Conservation (phyloP, 2,329 filamentous ascomycete species). For the Exophiala viscosa region DNA sequence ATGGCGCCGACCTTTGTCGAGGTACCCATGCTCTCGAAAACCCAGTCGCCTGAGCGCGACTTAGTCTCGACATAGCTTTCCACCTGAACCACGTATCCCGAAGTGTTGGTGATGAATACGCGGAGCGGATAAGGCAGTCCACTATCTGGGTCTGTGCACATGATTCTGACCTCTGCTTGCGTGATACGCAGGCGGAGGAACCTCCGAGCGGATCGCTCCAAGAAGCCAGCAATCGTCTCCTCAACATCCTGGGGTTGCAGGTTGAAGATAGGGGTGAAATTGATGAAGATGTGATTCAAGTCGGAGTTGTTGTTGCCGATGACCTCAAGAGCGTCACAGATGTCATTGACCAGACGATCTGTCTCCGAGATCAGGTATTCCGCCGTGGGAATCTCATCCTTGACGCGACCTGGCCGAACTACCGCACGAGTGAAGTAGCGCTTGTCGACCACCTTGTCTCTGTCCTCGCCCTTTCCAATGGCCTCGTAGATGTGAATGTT, state of each 20-base stretch:
- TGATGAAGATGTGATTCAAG: constrained; percentile 99
- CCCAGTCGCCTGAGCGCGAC: constrained; percentile 95
- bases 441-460: constrained; percentile 68
- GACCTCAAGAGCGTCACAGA: constrained; percentile 94
- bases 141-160: constrained; percentile 85
- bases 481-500: constrained; percentile 99
- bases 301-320: constrained; percentile 99
- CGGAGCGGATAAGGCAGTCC: constrained; percentile 86
- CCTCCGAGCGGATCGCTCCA: constrained; percentile 91
- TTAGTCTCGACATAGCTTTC: constrained; percentile 98
- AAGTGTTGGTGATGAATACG: constrained; percentile 97
- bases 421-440: constrained; percentile 97
- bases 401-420: constrained; percentile 86
- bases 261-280: constrained; percentile 96
- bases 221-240: constrained; percentile 86
- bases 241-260: constrained; percentile 86
- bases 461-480: constrained; percentile 87
- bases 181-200: constrained; percentile 96
- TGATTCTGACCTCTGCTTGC: constrained; percentile 95
- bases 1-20: constrained; percentile 93
- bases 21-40: constrained; percentile 96
- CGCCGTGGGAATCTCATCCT: constrained; percentile 96
- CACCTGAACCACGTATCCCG: constrained; percentile 94
- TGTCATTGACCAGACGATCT: constrained; percentile 94
- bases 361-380: constrained; percentile 98